phyloP scores from a whole-genome alignment of 2,329 filamentous ascomycete genomes.

The Pestalotiopsis sp. region DNA sequence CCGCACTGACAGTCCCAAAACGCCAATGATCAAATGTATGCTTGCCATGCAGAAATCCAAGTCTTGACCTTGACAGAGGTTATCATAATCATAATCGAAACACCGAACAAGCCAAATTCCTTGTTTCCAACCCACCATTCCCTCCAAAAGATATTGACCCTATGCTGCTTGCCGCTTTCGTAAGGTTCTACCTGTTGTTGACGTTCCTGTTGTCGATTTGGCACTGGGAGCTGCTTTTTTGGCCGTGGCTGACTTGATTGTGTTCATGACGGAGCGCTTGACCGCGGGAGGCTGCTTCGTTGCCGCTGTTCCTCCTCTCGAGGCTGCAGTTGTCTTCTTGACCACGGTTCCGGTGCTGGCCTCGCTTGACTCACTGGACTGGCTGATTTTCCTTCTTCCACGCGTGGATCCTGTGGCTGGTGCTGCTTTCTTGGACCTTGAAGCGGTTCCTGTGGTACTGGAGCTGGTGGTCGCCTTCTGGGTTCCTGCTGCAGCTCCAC shows the following conservation, averaged over 20 bases:
- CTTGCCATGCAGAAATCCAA: conserved; percentile 7
- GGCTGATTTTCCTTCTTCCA: conserved; percentile 57
- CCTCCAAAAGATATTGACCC: neutral
- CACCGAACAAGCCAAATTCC: neutral
- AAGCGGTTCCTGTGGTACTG: conserved; percentile 26
- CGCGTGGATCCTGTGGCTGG: conserved; percentile 47
- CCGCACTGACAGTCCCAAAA: conserved; percentile 16
- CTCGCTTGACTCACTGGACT: conserved; percentile 65
- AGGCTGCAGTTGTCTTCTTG: conserved; percentile 50
- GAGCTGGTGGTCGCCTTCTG: conserved; percentile 52
- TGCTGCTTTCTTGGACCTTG: conserved; percentile 39
- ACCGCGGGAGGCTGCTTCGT: conserved; percentile 37
- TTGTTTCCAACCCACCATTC: neutral
- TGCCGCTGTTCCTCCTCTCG: conserved; percentile 34
- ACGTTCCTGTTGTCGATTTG: conserved; percentile 38
- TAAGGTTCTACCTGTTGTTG: conserved; percentile 52
- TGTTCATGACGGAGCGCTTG: conserved; percentile 58
- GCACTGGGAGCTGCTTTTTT: conserved; percentile 54
- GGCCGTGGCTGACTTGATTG: conserved; percentile 51
- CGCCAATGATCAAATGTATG: conserved; percentile 17
- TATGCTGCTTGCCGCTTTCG: conserved; percentile 47
- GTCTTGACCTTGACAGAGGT: neutral
- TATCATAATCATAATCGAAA: neutral
- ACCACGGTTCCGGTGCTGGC: conserved; percentile 67
- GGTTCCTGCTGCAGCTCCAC: conserved; percentile 43